Percentiles rank a stretch among this genome's conserved stretches.
phyloP scores from a whole-genome alignment of 306 rosid genomes.

The Crataegus laevigata region DNA sequence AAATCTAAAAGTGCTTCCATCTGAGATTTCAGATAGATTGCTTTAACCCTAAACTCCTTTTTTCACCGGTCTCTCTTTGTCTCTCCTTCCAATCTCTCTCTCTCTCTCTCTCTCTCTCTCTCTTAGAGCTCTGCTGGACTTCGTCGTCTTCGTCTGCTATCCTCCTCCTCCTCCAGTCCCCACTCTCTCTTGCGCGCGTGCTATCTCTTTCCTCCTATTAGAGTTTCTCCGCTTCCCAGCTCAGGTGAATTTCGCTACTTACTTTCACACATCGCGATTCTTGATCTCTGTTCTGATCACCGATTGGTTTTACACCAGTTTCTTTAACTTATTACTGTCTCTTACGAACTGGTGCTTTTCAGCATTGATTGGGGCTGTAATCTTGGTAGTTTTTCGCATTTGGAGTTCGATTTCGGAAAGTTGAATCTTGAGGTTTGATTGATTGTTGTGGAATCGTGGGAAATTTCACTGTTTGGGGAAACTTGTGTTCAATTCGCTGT shows the following conservation, averaged over 20 bases:
- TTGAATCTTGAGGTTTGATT: slow-evolving; percentile 6
- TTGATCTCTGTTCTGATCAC: neutral
- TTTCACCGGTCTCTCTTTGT: neutral
- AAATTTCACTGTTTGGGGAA: neutral
- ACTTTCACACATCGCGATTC: neutral
- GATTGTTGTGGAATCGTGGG: neutral
- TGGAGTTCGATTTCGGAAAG: neutral
- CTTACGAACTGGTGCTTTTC: neutral
- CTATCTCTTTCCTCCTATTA: neutral
- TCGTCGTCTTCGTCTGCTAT: neutral
- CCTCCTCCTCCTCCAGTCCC: neutral
- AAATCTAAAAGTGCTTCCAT: neutral
- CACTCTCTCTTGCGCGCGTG: neutral
- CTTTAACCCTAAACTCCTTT: neutral
- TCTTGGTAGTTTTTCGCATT: neutral
- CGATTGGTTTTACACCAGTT: neutral
- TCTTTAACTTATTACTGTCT: neutral
- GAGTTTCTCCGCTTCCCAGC: slow-evolving; percentile 4
- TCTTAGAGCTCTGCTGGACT: slow-evolving; percentile 15
- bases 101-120: neutral
- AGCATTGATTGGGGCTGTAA: neutral
- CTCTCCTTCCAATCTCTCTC: neutral
- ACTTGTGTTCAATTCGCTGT: neutral
- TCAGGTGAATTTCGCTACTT: slow-evolving; percentile 7
- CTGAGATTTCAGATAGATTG: neutral